These are phyloP conservation scores for Exophiala aquamarina DNA, from an alignment of 2,329 filamentous ascomycete genomes.

Conservation along the genomic window DNA sequence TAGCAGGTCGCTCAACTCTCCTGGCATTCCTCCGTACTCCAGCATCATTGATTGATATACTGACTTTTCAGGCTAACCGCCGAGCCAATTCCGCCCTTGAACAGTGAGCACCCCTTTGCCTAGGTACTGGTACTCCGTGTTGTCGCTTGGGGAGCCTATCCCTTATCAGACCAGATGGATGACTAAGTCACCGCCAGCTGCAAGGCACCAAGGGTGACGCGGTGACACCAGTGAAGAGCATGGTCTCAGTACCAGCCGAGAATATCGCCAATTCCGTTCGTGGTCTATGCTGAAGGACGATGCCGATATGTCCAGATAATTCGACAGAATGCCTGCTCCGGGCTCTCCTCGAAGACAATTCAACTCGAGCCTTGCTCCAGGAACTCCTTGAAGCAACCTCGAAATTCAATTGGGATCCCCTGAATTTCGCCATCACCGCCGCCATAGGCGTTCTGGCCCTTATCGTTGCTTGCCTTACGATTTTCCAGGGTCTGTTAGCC, in stretches of 20 bases:
- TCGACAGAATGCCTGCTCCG: constrained; percentile 16
- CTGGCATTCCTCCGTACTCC: too few species aligned
- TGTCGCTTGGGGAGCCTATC: too few species aligned
- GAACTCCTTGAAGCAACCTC: constrained; percentile 4
- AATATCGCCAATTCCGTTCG: background rate
- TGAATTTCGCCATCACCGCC: constrained; percentile 17
- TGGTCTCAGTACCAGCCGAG: background rate
- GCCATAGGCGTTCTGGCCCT: constrained; percentile 16
- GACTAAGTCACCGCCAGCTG: too few species aligned
- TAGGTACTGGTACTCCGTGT: too few species aligned
- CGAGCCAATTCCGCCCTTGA: too few species aligned
- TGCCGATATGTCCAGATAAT: constrained; percentile 9
- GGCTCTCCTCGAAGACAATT: constrained; percentile 8
- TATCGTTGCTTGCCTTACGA: constrained; percentile 11
- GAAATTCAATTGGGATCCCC: constrained; percentile 15
- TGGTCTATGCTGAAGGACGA: background rate
- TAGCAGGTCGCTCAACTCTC: too few species aligned
- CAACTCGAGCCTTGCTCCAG: constrained; percentile 1
- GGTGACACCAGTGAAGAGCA: background rate
- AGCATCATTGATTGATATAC: too few species aligned
- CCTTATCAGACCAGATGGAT: too few species aligned
- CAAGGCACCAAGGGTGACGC: too few species aligned
- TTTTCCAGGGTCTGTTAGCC: constrained; percentile 14
- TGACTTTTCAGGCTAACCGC: too few species aligned
- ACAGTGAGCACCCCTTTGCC: too few species aligned